Evolutionary conservation across 306 rosid genomes (phyloP), one percentile per base, ranked within the genome.

Genomic region (Casuarina equisetifolia): DNA sequence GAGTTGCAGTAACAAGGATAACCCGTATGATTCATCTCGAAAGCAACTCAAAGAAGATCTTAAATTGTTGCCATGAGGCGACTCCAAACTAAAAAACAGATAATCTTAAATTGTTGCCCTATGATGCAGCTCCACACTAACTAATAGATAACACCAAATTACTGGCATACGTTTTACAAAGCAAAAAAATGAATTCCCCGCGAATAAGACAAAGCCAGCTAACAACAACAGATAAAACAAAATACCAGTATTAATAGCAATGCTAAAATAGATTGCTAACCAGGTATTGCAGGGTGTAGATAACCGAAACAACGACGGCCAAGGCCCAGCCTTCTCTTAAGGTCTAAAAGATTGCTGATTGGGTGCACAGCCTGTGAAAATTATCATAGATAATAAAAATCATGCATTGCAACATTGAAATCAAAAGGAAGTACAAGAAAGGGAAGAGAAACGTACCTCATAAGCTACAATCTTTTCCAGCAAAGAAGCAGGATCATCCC

Each of bases 401-500:
- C 2, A 36, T 55, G 59, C 44, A 48, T 74, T 54, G 43, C 46
- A 78, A 78, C 77, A 69, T 62, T 57, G 36, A 51, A 67, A 48
- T 20, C 58, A 32, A 75, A 69, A 79, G 25, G 54, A 70, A 54
- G 52, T 58, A 53, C 78, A 84, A 76, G 52, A 62, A 58, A 76
- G 77, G 70, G 40, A 54, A 82, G 69, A 40, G 45, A 70, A 75
- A 81, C 48, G 70, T 78, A 94, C 98, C 91, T 94, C 98, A 74
- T 90, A 89, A 78, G 98, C 96, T 86, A 94, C 98, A 78, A 94
- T 94, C 82, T 94, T 94, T 83, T 94, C 98, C 82, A 94, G 86
- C 74, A 94, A 88, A 82, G 98, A 94, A 87, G 98, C 98, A 74
- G 98, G 90, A 81, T 94, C 94, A 74, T 90, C 93, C 98, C 98